Evolutionary conservation across 2,329 filamentous ascomycete species (phyloP).

Genomic region (Fusarium equiseti): DNA sequence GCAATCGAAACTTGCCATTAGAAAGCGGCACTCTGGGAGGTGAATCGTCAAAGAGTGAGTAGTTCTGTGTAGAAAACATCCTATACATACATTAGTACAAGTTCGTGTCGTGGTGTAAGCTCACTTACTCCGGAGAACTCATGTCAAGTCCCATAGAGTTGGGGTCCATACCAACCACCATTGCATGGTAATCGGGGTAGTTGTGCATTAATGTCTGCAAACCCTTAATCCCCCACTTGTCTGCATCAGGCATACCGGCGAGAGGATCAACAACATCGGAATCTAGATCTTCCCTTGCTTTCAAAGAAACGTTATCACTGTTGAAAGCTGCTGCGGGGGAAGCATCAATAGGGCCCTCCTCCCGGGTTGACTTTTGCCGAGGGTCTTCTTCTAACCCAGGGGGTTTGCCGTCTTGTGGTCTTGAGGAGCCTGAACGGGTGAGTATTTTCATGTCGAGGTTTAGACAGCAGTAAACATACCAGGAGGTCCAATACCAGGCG

Average conservation of each 20-base stretch:
- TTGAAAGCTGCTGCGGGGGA: constrained; percentile 62
- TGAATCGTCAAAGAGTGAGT: constrained; percentile 71
- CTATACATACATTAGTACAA: constrained; percentile 52
- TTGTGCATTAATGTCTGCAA: constrained; percentile 73
- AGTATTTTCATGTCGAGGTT: constrained; percentile 26
- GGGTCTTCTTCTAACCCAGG: constrained; percentile 57
- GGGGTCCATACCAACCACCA: constrained; percentile 71
- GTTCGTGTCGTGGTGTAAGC: background rate
- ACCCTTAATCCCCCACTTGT: constrained; percentile 75
- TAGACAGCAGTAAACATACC: constrained; percentile 45
- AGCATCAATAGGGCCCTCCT: constrained; percentile 54
- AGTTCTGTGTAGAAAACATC: constrained; percentile 69
- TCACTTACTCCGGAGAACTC: constrained; percentile 67
- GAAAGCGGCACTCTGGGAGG: constrained; percentile 67
- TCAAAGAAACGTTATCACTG: constrained; percentile 55
- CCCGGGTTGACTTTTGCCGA: constrained; percentile 60
- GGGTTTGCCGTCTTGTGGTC: constrained; percentile 60
- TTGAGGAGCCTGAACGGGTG: constrained; percentile 50
- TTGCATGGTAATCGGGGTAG: constrained; percentile 71
- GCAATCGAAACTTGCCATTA: constrained; percentile 66
- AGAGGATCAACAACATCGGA: constrained; percentile 68
- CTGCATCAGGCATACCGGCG: constrained; percentile 69
- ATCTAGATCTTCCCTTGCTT: constrained; percentile 60
- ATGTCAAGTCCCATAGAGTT: constrained; percentile 69
- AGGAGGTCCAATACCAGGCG: constrained; percentile 57